Evolutionary conservation across 345 rosid species (phyloP), one percentile per base, ranked within the genome.

Genomic region (Euphorbia peplus): DNA sequence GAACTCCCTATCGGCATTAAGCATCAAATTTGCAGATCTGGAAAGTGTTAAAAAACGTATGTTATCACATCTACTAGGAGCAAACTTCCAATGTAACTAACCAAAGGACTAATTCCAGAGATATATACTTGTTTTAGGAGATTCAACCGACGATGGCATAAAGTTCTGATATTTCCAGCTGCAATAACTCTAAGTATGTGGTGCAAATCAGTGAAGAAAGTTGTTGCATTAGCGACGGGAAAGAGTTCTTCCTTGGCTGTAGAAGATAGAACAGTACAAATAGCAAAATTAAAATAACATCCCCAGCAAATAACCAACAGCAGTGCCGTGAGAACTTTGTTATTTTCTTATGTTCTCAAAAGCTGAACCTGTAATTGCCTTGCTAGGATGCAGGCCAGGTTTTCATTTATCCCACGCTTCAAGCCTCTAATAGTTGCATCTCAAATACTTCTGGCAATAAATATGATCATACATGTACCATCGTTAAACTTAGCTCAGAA

Each of bases 1-100:
- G 75, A 95, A 95, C 70, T 95, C 99, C 83, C 79, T 82, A 74
- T 95, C 99, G 76, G 99, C 88, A 79, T 95, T 95, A 71, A 95
- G 95, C 98, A 92, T 95, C 91, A 95, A 84, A 79, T 95, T 89
- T 92, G 83, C 90, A 92, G 82, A 92, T 95, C 99, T 95, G 91
- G 73, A 73, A 44, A 67, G 11, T n/a, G 10, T 21, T 32, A 35
- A 60, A 41, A 65, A 9, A 25, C 35, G 22, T 52, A 67, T 32
- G 54, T n/a, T 13, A 55, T 76, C 71, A 77, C 55, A 28, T 47
- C 54, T 24, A 22, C 41, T 56, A 62, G 13, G 28, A 76, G 55
- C 50, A 63, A 67, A 15, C 55, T 64, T 48, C 47, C 52, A 64
- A 50, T 16, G n/a, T 16, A 46, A 25, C 60, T 9, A 60, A 11